These are phyloP conservation scores for Eragrostis curvula DNA, from an alignment of 176 grass and related monocot genomes.

Conservation along the genomic window DNA sequence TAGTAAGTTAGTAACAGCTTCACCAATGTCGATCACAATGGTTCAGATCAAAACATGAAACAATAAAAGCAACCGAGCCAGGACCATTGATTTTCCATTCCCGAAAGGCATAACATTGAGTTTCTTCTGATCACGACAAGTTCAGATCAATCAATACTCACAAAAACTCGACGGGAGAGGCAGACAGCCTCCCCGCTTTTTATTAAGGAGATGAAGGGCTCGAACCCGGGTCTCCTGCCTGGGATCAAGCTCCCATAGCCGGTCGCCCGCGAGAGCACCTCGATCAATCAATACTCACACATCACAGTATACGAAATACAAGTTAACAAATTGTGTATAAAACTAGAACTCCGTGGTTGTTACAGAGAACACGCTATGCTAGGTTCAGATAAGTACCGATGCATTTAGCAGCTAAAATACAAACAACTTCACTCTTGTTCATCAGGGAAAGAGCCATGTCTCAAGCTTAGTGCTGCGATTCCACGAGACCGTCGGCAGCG, in stretches of 20 bases:
- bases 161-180: too few species aligned
- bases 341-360: neutral
- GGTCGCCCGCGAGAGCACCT: too few species aligned
- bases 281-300: too few species aligned
- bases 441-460: neutral
- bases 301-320: neutral
- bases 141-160: too few species aligned
- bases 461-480: neutral
- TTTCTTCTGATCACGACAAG: neutral
- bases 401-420: neutral
- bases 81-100: neutral
- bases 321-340: neutral
- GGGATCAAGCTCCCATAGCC: too few species aligned
- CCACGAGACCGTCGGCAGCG: neutral
- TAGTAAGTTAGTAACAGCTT: too few species aligned
- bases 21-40: too few species aligned
- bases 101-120: neutral
- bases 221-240: too few species aligned
- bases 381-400: neutral
- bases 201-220: too few species aligned
- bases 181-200: too few species aligned
- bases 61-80: neutral
- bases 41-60: too few species aligned
- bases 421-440: neutral
- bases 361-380: neutral